Conservation (phyloP, 1,139 yeast genomes). For the Protomyces gravidus region DNA sequence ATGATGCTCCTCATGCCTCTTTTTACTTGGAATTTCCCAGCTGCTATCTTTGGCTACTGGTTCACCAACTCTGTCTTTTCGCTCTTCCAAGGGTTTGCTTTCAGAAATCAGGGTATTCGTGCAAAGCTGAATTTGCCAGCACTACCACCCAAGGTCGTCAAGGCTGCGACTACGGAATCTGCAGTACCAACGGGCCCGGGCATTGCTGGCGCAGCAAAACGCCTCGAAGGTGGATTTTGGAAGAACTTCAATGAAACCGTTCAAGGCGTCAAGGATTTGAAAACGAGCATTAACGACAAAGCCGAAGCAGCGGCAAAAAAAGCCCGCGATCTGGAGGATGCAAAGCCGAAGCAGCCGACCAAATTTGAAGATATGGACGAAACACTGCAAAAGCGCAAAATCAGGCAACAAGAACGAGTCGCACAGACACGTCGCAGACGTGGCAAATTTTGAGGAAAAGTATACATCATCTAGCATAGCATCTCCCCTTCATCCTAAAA, state of each 20-base stretch:
- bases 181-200: neutral
- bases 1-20: slow-evolving; percentile 24
- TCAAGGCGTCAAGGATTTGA: slow-evolving; percentile 24
- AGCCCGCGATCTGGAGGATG: slow-evolving; percentile 62
- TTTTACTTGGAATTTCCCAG: slow-evolving; percentile 27
- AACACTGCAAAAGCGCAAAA: slow-evolving; percentile 18
- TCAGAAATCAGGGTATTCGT: slow-evolving; percentile 24
- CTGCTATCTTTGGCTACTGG: slow-evolving; percentile 32
- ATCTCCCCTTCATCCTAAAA: neutral
- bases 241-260: slow-evolving; percentile 25
- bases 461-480: neutral
- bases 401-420: slow-evolving; percentile 21
- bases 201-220: neutral
- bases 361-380: slow-evolving; percentile 22
- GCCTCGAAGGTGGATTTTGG: slow-evolving; percentile 21
- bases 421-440: neutral
- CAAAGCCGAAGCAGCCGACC: slow-evolving; percentile 18
- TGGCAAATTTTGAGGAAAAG: neutral
- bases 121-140: slow-evolving; percentile 22
- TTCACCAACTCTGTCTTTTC: slow-evolving; percentile 29
- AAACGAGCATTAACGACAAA: slow-evolving; percentile 40
- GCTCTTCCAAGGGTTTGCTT: slow-evolving; percentile 28
- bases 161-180: neutral
- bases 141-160: slow-evolving; percentile 5
- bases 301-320: slow-evolving; percentile 53